Base-by-base conservation (phyloP, 148 eudicot genomes). In the Vaccinium macrocarpon region DNA sequence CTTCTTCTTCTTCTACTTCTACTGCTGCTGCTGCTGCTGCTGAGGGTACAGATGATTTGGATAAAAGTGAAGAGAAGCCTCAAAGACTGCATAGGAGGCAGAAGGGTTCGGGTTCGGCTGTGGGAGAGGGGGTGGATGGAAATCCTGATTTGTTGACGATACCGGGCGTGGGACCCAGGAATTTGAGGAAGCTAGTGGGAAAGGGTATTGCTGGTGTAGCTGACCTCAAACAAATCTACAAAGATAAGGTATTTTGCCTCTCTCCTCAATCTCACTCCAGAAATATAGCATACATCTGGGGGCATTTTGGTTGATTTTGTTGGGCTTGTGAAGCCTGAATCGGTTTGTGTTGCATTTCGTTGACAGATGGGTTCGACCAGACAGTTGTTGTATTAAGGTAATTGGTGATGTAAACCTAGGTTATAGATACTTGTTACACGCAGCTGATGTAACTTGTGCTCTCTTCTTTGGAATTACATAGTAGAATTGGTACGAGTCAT, bases 151-250 rank as follows among this genome's bases (percentile, higher is more conserved):
- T 96, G 94, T 57, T 96, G 91, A 88, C 90, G n/a, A 94, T 96
- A 80, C 98, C 98, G 0, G 98, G 98, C 0, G 98, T 96, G n/a
- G 98, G 98, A 62, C 98, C 95, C 14, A 96, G 98, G 89, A 96
- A 96, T 89, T 83, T 92, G 91, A 93, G 90, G 93, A 96, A 96
- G 89, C 76, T 96, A 80, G 96, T 94, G 70, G 87, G 93, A 77
- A 94, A 96, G 78, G 98, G 98, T 16, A 93, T 94, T 89, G 94
- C 88, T n/a, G 93, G 90, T 79, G 95, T 96, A 84, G 94, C 89
- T 61, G 91, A 94, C 84, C 95, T 95, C 57, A 95, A 95, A 70
- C 93, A 93, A 82, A 89, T 95, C 27, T 95, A 95, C 79, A 91
- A 87, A 52, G 96, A 95, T 84, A 95, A 95, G 96, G 98, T 94